A percentile compares a stretch with the other conserved stretches of the same genome.
Evolutionary conservation across 2,329 filamentous ascomycete species (phyloP).

Genomic region (Pseudogymnoascus sp.): DNA sequence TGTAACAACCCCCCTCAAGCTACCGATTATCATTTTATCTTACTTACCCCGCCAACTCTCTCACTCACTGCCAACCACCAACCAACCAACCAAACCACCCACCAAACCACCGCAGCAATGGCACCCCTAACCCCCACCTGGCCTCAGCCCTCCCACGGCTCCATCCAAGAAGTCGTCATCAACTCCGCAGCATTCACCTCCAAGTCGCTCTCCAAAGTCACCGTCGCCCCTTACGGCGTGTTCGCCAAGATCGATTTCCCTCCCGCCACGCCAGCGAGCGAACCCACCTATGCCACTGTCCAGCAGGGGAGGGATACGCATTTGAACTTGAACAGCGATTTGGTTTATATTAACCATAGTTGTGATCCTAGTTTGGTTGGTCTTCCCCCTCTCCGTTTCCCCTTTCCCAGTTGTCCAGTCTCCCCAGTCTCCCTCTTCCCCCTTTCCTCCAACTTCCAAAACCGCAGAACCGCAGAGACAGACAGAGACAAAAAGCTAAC

Average conservation of each 20-base stretch:
- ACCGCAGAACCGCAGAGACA: too few relatives aligned
- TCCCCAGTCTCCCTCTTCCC: too few relatives aligned
- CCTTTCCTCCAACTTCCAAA: too few relatives aligned
- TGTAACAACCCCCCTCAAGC: too few relatives aligned
- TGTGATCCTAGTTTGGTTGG: slow-evolving; percentile 58
- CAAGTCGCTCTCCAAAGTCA: slow-evolving; percentile 49
- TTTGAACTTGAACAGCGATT: slow-evolving; percentile 56
- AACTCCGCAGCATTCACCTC: slow-evolving; percentile 46
- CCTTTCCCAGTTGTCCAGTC: too few relatives aligned
- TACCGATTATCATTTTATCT: not conserved
- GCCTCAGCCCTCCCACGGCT: slow-evolving; percentile 52
- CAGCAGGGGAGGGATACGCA: slow-evolving; percentile 50
- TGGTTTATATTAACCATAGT: slow-evolving; percentile 61
- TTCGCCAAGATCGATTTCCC: slow-evolving; percentile 61
- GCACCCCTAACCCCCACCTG: slow-evolving; percentile 51
- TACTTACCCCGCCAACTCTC: not conserved
- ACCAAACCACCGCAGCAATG: slow-evolving; percentile 32
- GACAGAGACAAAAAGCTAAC: not conserved
- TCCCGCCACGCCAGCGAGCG: slow-evolving; percentile 46
- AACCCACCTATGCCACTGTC: slow-evolving; percentile 56
- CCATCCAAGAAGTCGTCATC: slow-evolving; percentile 46
- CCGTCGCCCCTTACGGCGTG: slow-evolving; percentile 53
- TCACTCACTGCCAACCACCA: not conserved
- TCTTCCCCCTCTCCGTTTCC: slow-evolving; percentile 17
- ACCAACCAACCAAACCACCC: too few relatives aligned